Evolutionary conservation across 2,329 filamentous ascomycete genomes (phyloP), one percentile per base, ranked within the genome.

Genomic region (Dothideomycetes sp.): DNA sequence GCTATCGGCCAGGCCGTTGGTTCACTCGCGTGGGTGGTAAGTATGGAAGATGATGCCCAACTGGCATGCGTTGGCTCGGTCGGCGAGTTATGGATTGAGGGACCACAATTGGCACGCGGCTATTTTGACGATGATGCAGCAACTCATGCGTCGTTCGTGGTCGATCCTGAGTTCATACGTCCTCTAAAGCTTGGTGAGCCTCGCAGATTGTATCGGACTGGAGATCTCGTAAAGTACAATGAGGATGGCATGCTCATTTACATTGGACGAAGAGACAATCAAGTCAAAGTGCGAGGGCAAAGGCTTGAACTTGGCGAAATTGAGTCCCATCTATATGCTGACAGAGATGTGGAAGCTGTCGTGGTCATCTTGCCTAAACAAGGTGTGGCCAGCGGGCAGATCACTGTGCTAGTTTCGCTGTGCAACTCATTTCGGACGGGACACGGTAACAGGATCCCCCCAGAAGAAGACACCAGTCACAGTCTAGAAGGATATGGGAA

Each of bases 281-380:
- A 88, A 57, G 68, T 88, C 37, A 91, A 89, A 55, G 67, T 93
- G 9, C 74, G 82, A 20, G 84, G 85, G 0, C 81, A 87, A 49
- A 68, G 82, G 30, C 77, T 93, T 19, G 84, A 91, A 53, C 70
- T 86, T 10, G 72, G 74, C 1, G 85, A 89, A 52, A 79, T 93
- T 40, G 71, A 64, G n/a, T n/a, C n/a, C n/a, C n/a, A n/a, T n/a
- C n/a, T n/a, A n/a, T n/a, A n/a, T n/a, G n/a, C n/a, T n/a, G n/a
- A n/a, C n/a, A n/a, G n/a, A n/a, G n/a, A n/a, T n/a, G n/a, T n/a
- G n/a, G n/a, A n/a, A n/a, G n/a, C n/a, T n/a, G n/a, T n/a, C n/a
- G n/a, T n/a, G n/a, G n/a, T n/a, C n/a, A n/a, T n/a, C n/a, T n/a
- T n/a, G n/a, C n/a, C n/a, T n/a, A n/a, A n/a, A n/a, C n/a, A n/a